phyloP scores from a whole-genome alignment of 1,284 basidiomycete genomes.

The Melampsora americana region DNA sequence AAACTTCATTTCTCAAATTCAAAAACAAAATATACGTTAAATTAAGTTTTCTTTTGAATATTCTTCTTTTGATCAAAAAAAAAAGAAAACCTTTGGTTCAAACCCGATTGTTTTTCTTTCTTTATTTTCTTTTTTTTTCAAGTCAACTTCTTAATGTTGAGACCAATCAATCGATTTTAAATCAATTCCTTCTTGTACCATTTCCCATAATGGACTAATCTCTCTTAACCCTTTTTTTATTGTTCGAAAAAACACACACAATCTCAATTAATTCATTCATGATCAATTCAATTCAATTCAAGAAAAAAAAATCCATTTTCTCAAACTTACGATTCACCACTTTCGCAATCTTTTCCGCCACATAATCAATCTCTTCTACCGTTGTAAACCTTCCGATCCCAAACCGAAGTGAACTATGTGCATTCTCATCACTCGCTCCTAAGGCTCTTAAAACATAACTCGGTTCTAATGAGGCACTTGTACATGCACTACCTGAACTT shows the following conservation, averaged over 20 bases:
- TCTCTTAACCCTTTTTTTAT: constrained; percentile 48
- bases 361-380: constrained; percentile 93
- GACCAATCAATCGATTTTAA: constrained; percentile 90
- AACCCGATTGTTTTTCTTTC: too few relatives aligned
- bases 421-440: constrained; percentile 97
- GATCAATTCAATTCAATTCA: constrained; percentile 36
- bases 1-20: too few relatives aligned
- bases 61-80: too few relatives aligned
- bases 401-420: constrained; percentile 94
- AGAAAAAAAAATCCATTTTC: background rate
- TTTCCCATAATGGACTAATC: constrained; percentile 78
- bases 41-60: too few relatives aligned
- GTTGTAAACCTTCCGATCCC: constrained; percentile 98
- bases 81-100: too few relatives aligned
- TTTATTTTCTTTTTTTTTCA: constrained; percentile 41
- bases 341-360: constrained; percentile 79
- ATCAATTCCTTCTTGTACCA: constrained; percentile 97
- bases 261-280: constrained; percentile 55
- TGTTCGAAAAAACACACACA: background rate
- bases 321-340: constrained; percentile 74
- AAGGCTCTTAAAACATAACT: constrained; percentile 96
- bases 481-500: constrained; percentile 96
- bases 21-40: too few relatives aligned
- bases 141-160: constrained; percentile 58
- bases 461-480: constrained; percentile 95